These are phyloP conservation scores for Penicillium crystallinum DNA, from an alignment of 495 filamentous ascomycete species.

Conservation along the genomic window DNA sequence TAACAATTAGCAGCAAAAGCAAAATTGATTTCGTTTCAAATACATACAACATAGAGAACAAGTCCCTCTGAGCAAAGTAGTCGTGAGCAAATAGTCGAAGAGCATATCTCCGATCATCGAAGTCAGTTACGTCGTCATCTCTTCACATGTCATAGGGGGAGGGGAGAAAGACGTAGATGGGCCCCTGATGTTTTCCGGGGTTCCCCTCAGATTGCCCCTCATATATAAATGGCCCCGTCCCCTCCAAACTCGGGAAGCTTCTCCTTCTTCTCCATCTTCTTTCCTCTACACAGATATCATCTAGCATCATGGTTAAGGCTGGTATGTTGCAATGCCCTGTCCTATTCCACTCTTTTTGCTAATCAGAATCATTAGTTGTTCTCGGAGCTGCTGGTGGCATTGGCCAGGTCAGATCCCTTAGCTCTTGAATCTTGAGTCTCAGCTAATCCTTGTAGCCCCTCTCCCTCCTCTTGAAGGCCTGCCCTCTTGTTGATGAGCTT, in stretches of 20 bases:
- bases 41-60: too few species aligned
- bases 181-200: slow-evolving; percentile 17
- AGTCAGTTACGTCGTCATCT: not conserved
- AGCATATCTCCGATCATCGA: too few species aligned
- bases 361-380: slow-evolving; percentile 57
- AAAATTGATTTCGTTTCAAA: too few species aligned
- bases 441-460: slow-evolving; percentile 61
- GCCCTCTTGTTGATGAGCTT: slow-evolving; percentile 81
- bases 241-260: slow-evolving; percentile 15
- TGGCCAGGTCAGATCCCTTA: slow-evolving; percentile 72
- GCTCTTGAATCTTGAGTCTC: not conserved
- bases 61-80: too few species aligned
- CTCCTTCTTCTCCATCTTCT: slow-evolving; percentile 13
- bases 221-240: slow-evolving; percentile 16
- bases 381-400: slow-evolving; percentile 96
- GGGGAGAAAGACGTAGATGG: not conserved
- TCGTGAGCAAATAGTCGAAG: too few species aligned
- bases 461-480: slow-evolving; percentile 89
- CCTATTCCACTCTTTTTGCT: not conserved
- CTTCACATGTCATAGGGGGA: slow-evolving; percentile 4
- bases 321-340: slow-evolving; percentile 54
- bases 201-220: slow-evolving; percentile 21
- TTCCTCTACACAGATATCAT: slow-evolving; percentile 12
- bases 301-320: slow-evolving; percentile 78
- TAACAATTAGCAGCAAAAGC: too few species aligned